Conservation (phyloP, 2,329 filamentous ascomycete species). For the Epichloe scottii region DNA sequence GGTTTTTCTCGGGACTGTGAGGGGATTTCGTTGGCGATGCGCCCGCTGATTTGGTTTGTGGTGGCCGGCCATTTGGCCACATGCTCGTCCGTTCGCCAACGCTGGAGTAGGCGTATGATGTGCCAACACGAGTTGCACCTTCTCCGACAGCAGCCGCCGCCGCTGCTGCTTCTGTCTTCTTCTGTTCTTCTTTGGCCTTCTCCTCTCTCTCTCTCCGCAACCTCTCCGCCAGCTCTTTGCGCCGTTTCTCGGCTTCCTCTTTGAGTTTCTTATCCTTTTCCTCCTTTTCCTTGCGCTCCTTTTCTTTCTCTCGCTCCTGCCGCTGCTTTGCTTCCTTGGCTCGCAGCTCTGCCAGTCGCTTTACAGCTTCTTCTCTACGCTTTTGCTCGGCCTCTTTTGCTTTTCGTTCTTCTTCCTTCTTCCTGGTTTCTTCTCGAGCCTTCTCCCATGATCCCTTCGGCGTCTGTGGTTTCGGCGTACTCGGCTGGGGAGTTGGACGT, state of each 20-base stretch:
- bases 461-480: constrained; percentile 8
- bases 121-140: constrained; percentile 28
- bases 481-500: constrained; percentile 13
- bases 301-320: constrained; percentile 28
- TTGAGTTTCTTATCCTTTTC: constrained; percentile 22
- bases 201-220: constrained; percentile 16
- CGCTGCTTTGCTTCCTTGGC: constrained; percentile 42
- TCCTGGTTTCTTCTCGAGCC: constrained; percentile 53
- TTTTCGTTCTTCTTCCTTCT: constrained; percentile 51
- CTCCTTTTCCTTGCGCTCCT: constrained; percentile 25
- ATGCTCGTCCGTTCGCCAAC: constrained; percentile 58
- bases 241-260: constrained; percentile 22
- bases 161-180: constrained; percentile 25
- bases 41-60: constrained; percentile 14
- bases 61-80: constrained; percentile 48
- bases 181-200: constrained; percentile 27
- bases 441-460: constrained; percentile 51
- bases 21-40: constrained; percentile 15
- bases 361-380: constrained; percentile 42
- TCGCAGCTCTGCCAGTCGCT: constrained; percentile 38
- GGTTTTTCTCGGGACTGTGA: constrained; percentile 25
- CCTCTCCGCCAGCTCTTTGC: constrained; percentile 14
- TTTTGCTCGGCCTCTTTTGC: constrained; percentile 48
- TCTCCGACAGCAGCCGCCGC: constrained; percentile 19
- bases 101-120: constrained; percentile 50